Percentiles rank a stretch among this genome's conserved stretches.
Evolutionary conservation across 257 asterid genomes (phyloP).

Genomic region (Thymus mandschuricus): DNA sequence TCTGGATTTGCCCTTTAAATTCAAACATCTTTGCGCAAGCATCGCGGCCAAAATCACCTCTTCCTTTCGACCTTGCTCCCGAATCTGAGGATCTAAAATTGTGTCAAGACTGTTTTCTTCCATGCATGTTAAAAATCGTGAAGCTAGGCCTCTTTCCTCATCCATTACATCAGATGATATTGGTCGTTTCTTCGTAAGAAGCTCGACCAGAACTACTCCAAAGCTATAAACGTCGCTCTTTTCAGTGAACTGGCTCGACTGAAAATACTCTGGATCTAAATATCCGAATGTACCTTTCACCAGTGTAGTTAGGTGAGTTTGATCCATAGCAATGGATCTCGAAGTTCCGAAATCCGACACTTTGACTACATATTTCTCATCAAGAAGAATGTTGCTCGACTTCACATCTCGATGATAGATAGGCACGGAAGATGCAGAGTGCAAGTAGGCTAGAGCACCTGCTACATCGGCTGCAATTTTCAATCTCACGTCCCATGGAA

Average conservation of each 20-base stretch:
- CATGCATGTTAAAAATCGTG: not conserved
- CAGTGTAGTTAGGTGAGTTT: not conserved
- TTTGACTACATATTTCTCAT: not conserved
- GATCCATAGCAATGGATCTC: not conserved
- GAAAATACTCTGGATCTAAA: not conserved
- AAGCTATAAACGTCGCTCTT: no score
- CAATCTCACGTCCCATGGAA: slow-evolving; percentile 1
- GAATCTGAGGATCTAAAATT: not conserved
- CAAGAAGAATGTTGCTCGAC: not conserved
- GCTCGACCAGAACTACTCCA: no score
- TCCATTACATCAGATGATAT: no score
- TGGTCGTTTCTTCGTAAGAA: no score
- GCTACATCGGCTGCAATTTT: slow-evolving; percentile 33
- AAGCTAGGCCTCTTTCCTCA: no score
- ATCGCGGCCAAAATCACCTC: not conserved
- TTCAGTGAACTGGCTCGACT: no score
- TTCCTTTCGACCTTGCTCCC: not conserved
- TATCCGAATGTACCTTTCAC: not conserved
- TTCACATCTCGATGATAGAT: slow-evolving; percentile 29
- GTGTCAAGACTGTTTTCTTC: not conserved
- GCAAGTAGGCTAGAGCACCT: slow-evolving; percentile 32
- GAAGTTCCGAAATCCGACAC: not conserved
- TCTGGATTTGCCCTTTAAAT: no score
- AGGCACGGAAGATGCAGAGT: slow-evolving; percentile 25
- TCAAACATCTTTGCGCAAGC: no score